Evolutionary conservation across 2,329 filamentous ascomycete species (phyloP), one percentile per base, ranked within the genome.

Genomic region (Botrytis tulipae): DNA sequence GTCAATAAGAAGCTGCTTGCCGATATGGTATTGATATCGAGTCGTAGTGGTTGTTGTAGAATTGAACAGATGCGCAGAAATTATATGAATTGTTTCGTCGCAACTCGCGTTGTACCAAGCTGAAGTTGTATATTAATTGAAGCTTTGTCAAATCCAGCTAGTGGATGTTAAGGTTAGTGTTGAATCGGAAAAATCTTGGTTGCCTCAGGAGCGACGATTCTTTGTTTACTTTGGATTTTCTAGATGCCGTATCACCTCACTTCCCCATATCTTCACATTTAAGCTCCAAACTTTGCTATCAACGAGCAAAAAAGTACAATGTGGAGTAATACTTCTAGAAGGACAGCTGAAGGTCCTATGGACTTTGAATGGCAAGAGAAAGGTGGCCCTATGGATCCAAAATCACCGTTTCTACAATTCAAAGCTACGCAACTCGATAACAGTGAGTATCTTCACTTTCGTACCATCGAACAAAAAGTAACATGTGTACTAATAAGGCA

Each of bases 291-390:
- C n/a, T 35, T 72, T 25, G 46, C 35, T 46, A n/a, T 32, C 48
- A 29, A 60, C 5, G 12, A 59, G 51, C 40, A 68, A 57, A 72
- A 3, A 44, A 60, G 32, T 42, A 68, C 54, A 32, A 80, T 80
- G 77, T 80, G 78, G 71, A 76, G 73, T 29, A 77, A 89, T 71
- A 70, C 88, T 85, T 85, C 88, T 71, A 84, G 84, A 76, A 84
- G 89, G 78, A 88, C 86, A 2, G 86, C 84, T 76, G 89, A 91
- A 81, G 84, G 87, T 75, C 88, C 84, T 76, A 91, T 91, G 89
- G 89, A 91, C 78, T 91, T 88, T 87, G 88, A 91, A 80, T 91
- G 89, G 80, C 86, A 90, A 77, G 85, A 84, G 42, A 81, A 83
- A 66, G 88, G 44, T 35, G 72, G 86, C 2, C 88, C 88, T 29